A percentile compares a stretch with the other conserved stretches of the same genome.
These are phyloP conservation scores for Pharus latifolius DNA, from an alignment of 176 grass and related monocot genomes.

Conservation along the genomic window DNA sequence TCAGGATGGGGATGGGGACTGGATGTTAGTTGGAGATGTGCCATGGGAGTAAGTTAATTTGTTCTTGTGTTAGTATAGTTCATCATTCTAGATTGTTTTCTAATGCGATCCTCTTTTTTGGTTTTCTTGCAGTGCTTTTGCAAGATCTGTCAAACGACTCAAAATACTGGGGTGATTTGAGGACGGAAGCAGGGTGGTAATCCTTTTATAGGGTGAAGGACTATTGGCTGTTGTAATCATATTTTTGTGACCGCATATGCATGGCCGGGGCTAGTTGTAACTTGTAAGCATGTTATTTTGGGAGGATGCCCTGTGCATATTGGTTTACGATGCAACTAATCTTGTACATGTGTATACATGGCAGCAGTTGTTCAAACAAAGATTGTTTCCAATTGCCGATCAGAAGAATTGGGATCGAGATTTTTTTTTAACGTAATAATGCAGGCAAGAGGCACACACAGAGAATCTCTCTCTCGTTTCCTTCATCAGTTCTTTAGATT, in stretches of 20 bases:
- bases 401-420: too few species aligned
- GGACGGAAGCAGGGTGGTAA: not conserved
- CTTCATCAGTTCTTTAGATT: too few species aligned
- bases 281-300: not conserved
- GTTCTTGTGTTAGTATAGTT: too few species aligned
- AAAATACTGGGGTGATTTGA: conserved; percentile 38
- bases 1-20: conserved; percentile 80
- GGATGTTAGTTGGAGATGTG: conserved; percentile 90
- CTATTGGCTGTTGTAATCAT: too few species aligned
- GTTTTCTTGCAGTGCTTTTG: conserved; percentile 41
- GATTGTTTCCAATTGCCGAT: too few species aligned
- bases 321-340: not conserved
- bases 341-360: too few species aligned
- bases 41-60: conserved; percentile 82
- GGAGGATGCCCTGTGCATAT: not conserved
- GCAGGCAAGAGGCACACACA: too few species aligned
- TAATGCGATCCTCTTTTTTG: not conserved
- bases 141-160: conserved; percentile 66
- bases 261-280: not conserved
- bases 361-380: too few species aligned
- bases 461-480: too few species aligned
- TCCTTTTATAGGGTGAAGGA: not conserved
- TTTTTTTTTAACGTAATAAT: too few species aligned
- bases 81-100: not conserved
- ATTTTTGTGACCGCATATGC: not conserved